These are phyloP conservation scores for Guillardia theta DNA, from an alignment of 78 protist species.

Conservation along the genomic window DNA sequence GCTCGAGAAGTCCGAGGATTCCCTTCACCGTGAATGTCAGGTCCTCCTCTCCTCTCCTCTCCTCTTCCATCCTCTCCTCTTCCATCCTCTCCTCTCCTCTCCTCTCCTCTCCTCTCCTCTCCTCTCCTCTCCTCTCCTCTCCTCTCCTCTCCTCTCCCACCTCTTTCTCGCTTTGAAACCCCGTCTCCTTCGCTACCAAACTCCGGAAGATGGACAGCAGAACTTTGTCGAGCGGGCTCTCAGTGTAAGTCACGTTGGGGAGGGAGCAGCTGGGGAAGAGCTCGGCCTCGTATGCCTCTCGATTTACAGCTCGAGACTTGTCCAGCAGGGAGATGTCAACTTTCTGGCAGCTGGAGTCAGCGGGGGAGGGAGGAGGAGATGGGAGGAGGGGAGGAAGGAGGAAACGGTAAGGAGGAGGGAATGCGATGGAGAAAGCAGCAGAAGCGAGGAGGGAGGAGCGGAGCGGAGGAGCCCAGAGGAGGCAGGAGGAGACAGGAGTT, in stretches of 20 bases:
- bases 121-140: not conserved
- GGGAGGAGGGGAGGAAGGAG: too few species aligned
- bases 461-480: not conserved
- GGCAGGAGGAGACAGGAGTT: not conserved
- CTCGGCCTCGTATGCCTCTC: too few species aligned
- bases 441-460: not conserved
- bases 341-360: too few species aligned
- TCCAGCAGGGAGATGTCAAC: not conserved
- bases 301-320: too few species aligned
- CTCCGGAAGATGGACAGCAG: not conserved
- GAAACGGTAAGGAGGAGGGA: not conserved
- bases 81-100: not conserved
- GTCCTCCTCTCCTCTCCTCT: not conserved
- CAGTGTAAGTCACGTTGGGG: not conserved
- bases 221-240: not conserved
- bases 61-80: not conserved
- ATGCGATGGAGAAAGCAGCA: not conserved
- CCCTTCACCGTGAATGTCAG: not conserved
- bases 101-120: not conserved
- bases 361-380: too few species aligned
- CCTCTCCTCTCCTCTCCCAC: not conserved
- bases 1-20: not conserved
- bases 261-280: not conserved
- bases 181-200: not conserved
- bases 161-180: not conserved